Conservation (phyloP, 139 green algal genomes). For the Nannochloris sp. region DNA sequence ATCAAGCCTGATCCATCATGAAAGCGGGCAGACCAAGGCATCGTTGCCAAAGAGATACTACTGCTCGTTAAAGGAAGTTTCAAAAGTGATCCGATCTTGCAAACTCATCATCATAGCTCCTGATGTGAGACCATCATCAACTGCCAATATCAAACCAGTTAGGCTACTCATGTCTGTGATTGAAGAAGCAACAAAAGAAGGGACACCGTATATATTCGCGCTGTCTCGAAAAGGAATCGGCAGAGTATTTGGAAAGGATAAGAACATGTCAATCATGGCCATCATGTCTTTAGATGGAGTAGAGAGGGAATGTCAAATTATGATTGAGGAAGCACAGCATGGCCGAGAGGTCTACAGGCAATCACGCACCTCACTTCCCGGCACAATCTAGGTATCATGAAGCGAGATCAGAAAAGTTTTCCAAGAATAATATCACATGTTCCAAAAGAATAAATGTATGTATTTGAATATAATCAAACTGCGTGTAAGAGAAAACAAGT, state of each 20-base stretch:
- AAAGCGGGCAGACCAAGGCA: neutral
- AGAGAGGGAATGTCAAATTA: constrained; percentile 24
- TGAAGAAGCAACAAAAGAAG: constrained; percentile 17
- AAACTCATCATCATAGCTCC: constrained; percentile 56
- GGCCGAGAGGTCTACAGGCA: constrained; percentile 15
- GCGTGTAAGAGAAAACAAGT: no score
- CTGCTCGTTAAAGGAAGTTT: constrained; percentile 44
- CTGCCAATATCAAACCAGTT: constrained; percentile 25
- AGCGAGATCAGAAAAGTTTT: no score
- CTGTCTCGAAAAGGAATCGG: constrained; percentile 71
- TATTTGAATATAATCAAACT: no score
- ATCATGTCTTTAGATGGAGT: constrained; percentile 49
- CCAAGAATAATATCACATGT: no score
- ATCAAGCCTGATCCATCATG: neutral
- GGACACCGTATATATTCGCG: constrained; percentile 55
- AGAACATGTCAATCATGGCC: constrained; percentile 67
- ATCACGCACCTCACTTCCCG: neutral
- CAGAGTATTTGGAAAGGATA: constrained; percentile 65
- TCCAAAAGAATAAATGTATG: no score
- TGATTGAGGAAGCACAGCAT: constrained; percentile 30
- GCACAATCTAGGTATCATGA: no score
- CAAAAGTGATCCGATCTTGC: constrained; percentile 55
- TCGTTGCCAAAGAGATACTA: constrained; percentile 20
- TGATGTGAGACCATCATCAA: constrained; percentile 44
- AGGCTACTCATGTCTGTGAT: constrained; percentile 55